Evolutionary conservation across 2,329 filamentous ascomycete species (phyloP).

Genomic region (Fusarium falciforme): DNA sequence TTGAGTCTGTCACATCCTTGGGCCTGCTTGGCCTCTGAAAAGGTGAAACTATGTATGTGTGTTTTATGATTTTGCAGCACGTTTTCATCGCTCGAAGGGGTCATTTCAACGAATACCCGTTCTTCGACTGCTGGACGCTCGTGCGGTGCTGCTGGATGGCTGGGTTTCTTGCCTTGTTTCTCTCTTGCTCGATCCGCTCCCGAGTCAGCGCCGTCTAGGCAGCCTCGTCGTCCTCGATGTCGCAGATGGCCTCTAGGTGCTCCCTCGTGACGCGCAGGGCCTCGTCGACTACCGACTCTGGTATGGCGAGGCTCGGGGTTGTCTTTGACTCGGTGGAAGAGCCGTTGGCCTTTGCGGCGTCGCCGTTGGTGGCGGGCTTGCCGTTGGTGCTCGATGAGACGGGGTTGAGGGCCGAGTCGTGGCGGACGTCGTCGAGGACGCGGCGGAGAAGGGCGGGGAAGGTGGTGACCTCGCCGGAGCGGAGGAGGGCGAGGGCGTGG

Average conservation of each 20-base stretch:
- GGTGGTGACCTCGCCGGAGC: conserved; percentile 67
- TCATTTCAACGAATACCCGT: neutral
- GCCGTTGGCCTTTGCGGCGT: conserved; percentile 44
- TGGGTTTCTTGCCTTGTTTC: neutral
- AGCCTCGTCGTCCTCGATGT: conserved; percentile 47
- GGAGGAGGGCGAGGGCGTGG: conserved; percentile 70
- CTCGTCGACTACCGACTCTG: conserved; percentile 70
- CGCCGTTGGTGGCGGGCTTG: conserved; percentile 50
- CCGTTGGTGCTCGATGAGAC: conserved; percentile 46
- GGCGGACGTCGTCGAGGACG: conserved; percentile 71
- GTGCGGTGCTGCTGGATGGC: neutral
- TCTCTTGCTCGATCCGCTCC: neutral
- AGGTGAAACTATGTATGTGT: neutral
- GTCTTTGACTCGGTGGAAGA: conserved; percentile 34
- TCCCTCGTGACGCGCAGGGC: conserved; percentile 70
- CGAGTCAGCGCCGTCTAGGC: neutral
- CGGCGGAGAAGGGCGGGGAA: conserved; percentile 71
- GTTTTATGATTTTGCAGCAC: neutral
- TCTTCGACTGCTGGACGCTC: neutral
- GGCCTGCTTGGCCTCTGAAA: neutral
- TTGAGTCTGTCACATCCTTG: conserved; percentile 11
- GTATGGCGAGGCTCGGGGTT: conserved; percentile 62
- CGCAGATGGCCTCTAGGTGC: conserved; percentile 64
- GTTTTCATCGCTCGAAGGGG: neutral
- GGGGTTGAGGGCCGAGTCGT: conserved; percentile 53